Evolutionary conservation across 352 stramenopile genomes (phyloP), one percentile per base, ranked within the genome.

Genomic region (Phytophthora pinifolia): DNA sequence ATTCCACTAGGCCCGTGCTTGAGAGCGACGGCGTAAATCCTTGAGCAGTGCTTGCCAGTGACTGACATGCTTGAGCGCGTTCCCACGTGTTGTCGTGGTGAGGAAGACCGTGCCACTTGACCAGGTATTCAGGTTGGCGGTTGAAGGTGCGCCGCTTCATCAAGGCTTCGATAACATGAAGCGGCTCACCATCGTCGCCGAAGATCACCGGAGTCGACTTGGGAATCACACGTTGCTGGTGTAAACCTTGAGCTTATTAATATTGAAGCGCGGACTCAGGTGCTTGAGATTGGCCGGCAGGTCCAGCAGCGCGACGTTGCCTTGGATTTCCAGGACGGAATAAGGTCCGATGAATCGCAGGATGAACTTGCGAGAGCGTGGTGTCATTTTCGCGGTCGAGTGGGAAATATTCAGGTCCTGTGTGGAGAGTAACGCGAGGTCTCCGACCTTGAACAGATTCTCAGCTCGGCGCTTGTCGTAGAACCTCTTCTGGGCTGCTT

Each of bases 211-310:
- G 46, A 32, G 31, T 35, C 46, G 15, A 47, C 7, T 47, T 59
- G 1, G 42, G 44, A 18, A 65, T 60, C 35, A 31, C 48, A 25
- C 38, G 33, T 45, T 58, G 39, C 49, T 58, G 18, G 2, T 50
- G 14, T 50, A 58, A 1, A 50, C 49, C 38, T 49, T 58, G 30
- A 49, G 20, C 46, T 63, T 51, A 46, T 50, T 38, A 20, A 63
- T 45, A 34, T 55, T 49, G 30, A 57, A 63, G 35, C 37, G 32
- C 5, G 38, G 46, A 20, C 32, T 56, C 6, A 49, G 3, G 10
- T 42, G 22, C 15, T 52, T 45, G 2, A 53, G 12, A 17, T 53
- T 59, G 1, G 52, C 41, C 2, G 22, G 42, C 9, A 59, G 50
- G 14, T 59, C 31, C 3, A 51, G 42, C 13, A 53, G 10, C 12